Base-by-base conservation (phyloP, 768 basidiomycete genomes). In the Polyporus arcularius region DNA sequence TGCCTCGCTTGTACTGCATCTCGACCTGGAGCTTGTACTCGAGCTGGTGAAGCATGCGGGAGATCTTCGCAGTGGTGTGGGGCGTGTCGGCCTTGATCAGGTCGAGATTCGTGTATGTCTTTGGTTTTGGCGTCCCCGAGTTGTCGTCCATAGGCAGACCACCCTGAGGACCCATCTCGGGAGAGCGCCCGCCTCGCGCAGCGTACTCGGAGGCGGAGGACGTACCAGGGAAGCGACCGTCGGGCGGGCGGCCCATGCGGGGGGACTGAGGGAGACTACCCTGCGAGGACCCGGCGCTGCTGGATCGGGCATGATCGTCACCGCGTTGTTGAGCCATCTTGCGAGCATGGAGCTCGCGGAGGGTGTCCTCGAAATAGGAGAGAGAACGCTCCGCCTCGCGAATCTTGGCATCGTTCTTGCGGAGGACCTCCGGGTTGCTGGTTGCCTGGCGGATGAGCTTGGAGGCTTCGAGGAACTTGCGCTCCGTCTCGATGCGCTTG, bases 1-100 rank as follows among this genome's bases (percentile, higher is more conserved):
- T 97, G 43, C 97, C 97, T 73, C 89, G 85, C 81, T 96, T 96
- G 81, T 98, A 98, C 77, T 98, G 95, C 78, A 90, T 85, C 76
- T 99, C 97, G 65, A 99, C 94, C 74, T 96, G 93, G 57, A 98
- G 87, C 78, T 99, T 99, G 85, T 98, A 99, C 76, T 98, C 96
- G 63, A 99, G 88, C 75, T 98, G 96, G 75, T 98, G 96, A 52
- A 98, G 85, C 96, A 98, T 98, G 67, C 86, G 86, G 43, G 94
- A 92, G 73, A 99, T 98, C 80, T 96, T 98, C 67, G 92, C 89
- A 2, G 96, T 90, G 18, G 94, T 95, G 71, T 96, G 86, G 15
- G 96, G 96, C 47, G 96, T 96, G 78, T 99, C 97, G 64, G 95
- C 95, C 77, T 96, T 96, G 75, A 97, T 94, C 63, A 99, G 79